These are phyloP conservation scores for Gentiana macrophylla DNA, from an alignment of 257 asterid genomes.

Conservation along the genomic window DNA sequence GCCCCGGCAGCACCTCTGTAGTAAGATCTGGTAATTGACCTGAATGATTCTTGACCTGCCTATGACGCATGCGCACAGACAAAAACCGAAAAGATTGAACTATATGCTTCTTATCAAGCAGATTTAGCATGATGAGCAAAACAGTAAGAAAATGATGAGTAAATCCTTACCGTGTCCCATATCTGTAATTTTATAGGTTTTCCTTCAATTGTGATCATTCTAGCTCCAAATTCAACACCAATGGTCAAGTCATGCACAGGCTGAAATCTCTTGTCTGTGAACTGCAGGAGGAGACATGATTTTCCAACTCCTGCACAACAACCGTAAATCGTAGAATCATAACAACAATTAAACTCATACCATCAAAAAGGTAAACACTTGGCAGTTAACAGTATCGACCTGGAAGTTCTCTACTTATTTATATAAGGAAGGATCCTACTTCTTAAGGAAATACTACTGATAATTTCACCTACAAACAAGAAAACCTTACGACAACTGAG, in stretches of 20 bases:
- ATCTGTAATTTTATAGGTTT: conserved; percentile 69
- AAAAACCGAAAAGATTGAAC: no score
- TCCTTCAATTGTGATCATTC: conserved; percentile 61
- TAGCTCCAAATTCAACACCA: conserved; percentile 70
- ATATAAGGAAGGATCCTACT: no score
- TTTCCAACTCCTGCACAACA: conserved; percentile 64
- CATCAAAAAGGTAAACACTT: no score
- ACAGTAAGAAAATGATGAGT: neutral
- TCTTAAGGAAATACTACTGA: no score
- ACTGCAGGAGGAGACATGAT: conserved; percentile 76
- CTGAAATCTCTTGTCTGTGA: conserved; percentile 74
- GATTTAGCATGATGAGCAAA: no score
- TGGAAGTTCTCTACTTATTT: no score
- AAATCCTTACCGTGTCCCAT: conserved; percentile 71
- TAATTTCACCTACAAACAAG: no score
- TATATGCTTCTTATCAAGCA: no score
- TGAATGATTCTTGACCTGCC: conserved; percentile 88
- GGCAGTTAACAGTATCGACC: no score
- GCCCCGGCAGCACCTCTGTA: conserved; percentile 93
- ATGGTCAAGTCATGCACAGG: conserved; percentile 81
- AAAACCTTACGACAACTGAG: no score
- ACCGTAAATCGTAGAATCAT: neutral
- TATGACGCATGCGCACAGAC: conserved; percentile 5
- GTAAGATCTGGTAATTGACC: conserved; percentile 71
- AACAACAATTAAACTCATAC: no score